Evolutionary conservation across 805 yeast species (phyloP).

Genomic region (Kodamaea sagamina): DNA sequence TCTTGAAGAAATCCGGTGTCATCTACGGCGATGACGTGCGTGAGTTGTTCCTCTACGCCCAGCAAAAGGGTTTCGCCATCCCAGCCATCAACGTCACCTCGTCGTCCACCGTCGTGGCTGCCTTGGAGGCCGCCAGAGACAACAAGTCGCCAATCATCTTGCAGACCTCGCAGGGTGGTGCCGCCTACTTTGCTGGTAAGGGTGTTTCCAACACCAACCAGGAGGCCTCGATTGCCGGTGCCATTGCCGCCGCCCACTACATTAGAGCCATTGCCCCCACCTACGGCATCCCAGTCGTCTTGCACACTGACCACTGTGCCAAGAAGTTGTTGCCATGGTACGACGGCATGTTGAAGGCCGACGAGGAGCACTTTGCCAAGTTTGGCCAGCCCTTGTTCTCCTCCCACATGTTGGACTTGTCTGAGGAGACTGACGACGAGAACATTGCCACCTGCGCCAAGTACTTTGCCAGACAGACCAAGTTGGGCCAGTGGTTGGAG

Average conservation of each 20-base stretch:
- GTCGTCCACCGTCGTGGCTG: conserved; percentile 80
- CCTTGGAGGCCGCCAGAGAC: conserved; percentile 53
- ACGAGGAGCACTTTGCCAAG: conserved; percentile 82
- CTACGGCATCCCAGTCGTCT: conserved; percentile 93
- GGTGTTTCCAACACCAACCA: conserved; percentile 94
- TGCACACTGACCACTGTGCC: conserved; percentile 99
- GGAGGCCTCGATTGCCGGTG: conserved; percentile 90
- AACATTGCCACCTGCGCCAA: conserved; percentile 92
- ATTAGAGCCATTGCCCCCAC: conserved; percentile 94
- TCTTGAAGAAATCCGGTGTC: conserved; percentile 91
- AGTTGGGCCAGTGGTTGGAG: conserved; percentile 96
- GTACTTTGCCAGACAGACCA: conserved; percentile 92
- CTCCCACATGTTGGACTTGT: conserved; percentile 97
- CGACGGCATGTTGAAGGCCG: conserved; percentile 97
- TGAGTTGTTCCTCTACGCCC: conserved; percentile 86
- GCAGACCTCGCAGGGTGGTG: conserved; percentile 99
- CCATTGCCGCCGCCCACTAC: conserved; percentile 97
- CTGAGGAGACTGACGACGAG: conserved; percentile 95
- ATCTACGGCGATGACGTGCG: conserved; percentile 97
- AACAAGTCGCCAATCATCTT: conserved; percentile 85
- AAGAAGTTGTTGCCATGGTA: conserved; percentile 97
- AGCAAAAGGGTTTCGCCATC: conserved; percentile 89
- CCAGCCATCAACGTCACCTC: conserved; percentile 99
- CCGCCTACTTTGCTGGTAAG: conserved; percentile 99
- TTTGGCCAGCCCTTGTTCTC: conserved; percentile 97